These are phyloP conservation scores for Bassia scoparia DNA, from an alignment of 148 eudicot genomes.

Conservation along the genomic window DNA sequence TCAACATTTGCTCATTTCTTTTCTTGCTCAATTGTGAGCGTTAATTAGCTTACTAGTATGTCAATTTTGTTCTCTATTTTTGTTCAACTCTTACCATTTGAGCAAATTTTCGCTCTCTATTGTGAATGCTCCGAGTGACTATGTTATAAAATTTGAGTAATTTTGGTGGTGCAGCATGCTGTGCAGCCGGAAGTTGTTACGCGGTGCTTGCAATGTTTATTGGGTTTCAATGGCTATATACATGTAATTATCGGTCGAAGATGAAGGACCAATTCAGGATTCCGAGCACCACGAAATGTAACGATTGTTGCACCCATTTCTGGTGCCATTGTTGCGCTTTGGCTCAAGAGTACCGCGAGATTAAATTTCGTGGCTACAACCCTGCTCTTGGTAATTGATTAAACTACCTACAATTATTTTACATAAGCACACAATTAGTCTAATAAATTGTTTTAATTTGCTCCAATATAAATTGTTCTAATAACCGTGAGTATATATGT, in stretches of 20 bases:
- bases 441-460: no score
- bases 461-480: no score
- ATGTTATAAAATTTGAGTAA: no score
- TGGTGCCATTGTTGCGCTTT: slow-evolving; percentile 38
- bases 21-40: no score
- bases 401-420: no score
- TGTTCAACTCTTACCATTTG: no score
- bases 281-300: slow-evolving; percentile 13
- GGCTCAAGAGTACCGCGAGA: slow-evolving; percentile 44
- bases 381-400: slow-evolving; percentile 35
- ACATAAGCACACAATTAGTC: no score
- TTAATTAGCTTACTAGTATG: no score
- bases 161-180: slow-evolving; percentile 30
- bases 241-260: slow-evolving; percentile 35
- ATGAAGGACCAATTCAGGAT: slow-evolving; percentile 33
- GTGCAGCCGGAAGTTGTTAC: slow-evolving; percentile 29
- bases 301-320: slow-evolving; percentile 35
- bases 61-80: no score
- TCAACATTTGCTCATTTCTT: no score
- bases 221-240: slow-evolving; percentile 28
- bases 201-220: neutral
- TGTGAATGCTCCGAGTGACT: no score
- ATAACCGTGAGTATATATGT: neutral
- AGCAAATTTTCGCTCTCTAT: no score
- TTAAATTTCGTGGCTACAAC: slow-evolving; percentile 34